phyloP scores from a whole-genome alignment of 768 basidiomycete genomes.

The Naematelia encephala region DNA sequence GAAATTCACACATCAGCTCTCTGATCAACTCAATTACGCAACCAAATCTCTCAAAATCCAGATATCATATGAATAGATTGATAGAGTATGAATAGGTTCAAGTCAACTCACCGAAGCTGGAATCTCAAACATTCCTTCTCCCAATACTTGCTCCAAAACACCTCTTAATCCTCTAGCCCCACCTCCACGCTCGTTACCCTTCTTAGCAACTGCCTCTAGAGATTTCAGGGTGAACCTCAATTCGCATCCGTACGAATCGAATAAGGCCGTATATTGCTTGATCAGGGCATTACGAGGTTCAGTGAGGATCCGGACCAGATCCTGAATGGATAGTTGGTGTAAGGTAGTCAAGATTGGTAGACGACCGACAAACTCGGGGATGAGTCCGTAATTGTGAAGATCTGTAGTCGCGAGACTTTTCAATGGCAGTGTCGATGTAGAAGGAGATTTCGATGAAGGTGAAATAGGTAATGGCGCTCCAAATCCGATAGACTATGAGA shows the following conservation, averaged over 20 bases:
- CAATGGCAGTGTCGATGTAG: constrained; percentile 11
- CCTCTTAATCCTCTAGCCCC: constrained; percentile 86
- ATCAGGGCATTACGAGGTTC: constrained; percentile 88
- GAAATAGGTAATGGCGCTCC: constrained; percentile 56
- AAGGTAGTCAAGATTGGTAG: constrained; percentile 88
- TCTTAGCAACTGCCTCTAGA: constrained; percentile 73
- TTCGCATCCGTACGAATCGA: constrained; percentile 77
- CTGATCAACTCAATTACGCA: background rate
- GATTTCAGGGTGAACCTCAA: constrained; percentile 80
- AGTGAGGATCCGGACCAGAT: constrained; percentile 83
- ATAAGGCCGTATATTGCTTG: constrained; percentile 81
- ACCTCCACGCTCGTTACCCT: constrained; percentile 75
- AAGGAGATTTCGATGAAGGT: background rate
- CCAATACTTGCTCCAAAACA: constrained; percentile 77
- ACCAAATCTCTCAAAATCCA: background rate
- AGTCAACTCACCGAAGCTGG: constrained; percentile 43
- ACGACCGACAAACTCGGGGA: constrained; percentile 91
- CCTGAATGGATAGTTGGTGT: constrained; percentile 69
- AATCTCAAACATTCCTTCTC: constrained; percentile 77
- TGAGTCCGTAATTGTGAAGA: constrained; percentile 85
- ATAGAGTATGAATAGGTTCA: background rate
- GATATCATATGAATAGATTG: background rate
- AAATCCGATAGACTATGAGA: constrained; percentile 85
- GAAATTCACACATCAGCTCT: background rate
- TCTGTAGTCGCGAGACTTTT: constrained; percentile 56